Evolutionary conservation across 129 eudicot genomes (phyloP).

Genomic region (Helianthus tuberosus): DNA sequence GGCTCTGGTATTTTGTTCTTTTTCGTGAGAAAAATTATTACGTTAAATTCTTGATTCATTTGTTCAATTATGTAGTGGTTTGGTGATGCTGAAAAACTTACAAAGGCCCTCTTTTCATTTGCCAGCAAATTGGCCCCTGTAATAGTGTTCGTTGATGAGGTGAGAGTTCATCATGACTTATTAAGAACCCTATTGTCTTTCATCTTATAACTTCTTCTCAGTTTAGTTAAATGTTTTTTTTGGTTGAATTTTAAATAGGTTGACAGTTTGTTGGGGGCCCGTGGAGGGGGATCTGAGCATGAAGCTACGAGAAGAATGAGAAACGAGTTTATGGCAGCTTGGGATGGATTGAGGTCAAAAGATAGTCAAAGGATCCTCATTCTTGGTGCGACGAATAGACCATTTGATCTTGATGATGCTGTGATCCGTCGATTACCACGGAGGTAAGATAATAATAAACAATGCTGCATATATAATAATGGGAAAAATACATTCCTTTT

Average conservation of each 20-base stretch:
- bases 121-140: conserved; percentile 99
- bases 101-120: conserved; percentile 93
- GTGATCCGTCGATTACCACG: conserved; percentile 96
- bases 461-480: not conserved
- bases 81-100: conserved; percentile 99
- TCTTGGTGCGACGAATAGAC: conserved; percentile 97
- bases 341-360: conserved; percentile 99
- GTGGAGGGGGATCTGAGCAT: conserved; percentile 96
- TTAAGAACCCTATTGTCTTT: no score
- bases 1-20: no score
- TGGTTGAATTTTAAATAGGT: conserved; percentile 51
- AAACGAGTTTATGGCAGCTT: conserved; percentile 99
- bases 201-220: not conserved
- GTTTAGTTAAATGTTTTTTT: not conserved
- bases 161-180: conserved; percentile 25
- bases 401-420: conserved; percentile 99
- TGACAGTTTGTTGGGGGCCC: conserved; percentile 99
- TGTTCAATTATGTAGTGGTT: conserved; percentile 71
- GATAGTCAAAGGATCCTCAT: conserved; percentile 95
- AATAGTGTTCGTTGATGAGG: conserved; percentile 98
- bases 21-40: no score
- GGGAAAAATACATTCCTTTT: not conserved
- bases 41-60: not conserved
- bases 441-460: conserved; percentile 46
- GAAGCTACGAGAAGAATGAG: conserved; percentile 99